Percentiles rank a stretch among this genome's conserved stretches.
Evolutionary conservation across 257 asterid genomes (phyloP).

Genomic region (Solanum acaule): DNA sequence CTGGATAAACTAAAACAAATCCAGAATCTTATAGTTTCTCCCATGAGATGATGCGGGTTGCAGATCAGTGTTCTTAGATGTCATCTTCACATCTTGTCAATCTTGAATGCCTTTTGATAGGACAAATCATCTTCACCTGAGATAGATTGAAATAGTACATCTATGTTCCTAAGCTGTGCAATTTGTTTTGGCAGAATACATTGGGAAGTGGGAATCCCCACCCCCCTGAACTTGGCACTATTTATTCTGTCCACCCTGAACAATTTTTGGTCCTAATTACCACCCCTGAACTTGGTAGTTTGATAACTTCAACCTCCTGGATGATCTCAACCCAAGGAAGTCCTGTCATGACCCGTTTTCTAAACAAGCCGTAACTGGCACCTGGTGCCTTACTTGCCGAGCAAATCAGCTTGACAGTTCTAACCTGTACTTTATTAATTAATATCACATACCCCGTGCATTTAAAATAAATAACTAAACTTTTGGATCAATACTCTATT

Average conservation of each 20-base stretch:
- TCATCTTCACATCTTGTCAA: background rate
- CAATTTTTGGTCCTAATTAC: background rate
- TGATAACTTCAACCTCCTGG: background rate
- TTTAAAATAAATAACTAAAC: background rate
- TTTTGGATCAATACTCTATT: background rate
- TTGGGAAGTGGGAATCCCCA: background rate
- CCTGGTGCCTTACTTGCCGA: background rate
- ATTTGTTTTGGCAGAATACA: background rate
- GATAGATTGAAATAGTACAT: background rate
- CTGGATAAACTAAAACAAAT: background rate
- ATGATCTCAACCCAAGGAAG: background rate
- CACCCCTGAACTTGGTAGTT: background rate
- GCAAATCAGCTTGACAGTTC: background rate
- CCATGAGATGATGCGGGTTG: background rate
- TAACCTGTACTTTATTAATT: background rate
- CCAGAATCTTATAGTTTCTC: background rate
- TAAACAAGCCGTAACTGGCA: background rate
- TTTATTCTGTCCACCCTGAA: background rate
- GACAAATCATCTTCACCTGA: background rate
- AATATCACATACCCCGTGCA: background rate
- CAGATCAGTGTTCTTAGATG: background rate
- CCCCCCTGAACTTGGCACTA: background rate
- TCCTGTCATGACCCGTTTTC: background rate
- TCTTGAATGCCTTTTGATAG: background rate
- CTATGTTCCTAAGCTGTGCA: background rate